Percentiles rank a stretch among this genome's conserved stretches.
Evolutionary conservation across 2,329 filamentous ascomycete genomes (phyloP).

Genomic region (Phaeosphaeria sp.): DNA sequence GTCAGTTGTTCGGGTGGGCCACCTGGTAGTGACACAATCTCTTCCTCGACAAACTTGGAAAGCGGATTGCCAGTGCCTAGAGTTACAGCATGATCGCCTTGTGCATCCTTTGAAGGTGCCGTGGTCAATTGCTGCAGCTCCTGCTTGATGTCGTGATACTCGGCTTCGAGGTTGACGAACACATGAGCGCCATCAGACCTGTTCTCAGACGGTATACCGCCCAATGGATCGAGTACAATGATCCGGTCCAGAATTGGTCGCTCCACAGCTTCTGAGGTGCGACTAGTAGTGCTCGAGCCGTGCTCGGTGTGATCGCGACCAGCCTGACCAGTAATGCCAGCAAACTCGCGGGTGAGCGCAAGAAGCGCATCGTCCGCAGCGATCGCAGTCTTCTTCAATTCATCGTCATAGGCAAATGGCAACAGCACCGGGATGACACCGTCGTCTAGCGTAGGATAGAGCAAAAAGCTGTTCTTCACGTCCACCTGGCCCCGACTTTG

Average conservation of each 20-base stretch:
- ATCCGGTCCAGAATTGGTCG: constrained; percentile 72
- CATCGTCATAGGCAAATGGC: constrained; percentile 65
- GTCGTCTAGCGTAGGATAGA: constrained; percentile 70
- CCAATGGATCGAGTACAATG: constrained; percentile 85
- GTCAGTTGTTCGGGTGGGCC: constrained; percentile 18
- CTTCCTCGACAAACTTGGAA: constrained; percentile 50
- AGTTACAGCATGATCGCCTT: constrained; percentile 12
- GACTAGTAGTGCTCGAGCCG: background rate
- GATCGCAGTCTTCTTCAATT: constrained; percentile 53
- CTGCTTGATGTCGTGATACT: constrained; percentile 72
- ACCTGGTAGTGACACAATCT: constrained; percentile 27
- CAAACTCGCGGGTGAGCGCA: constrained; percentile 77
- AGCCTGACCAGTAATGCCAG: constrained; percentile 62
- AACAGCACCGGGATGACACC: constrained; percentile 75
- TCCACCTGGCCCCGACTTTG: constrained; percentile 46
- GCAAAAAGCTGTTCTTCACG: constrained; percentile 55
- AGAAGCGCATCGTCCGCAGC: constrained; percentile 71
- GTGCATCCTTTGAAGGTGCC: constrained; percentile 15
- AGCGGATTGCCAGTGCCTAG: constrained; percentile 51
- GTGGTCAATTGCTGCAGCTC: constrained; percentile 58
- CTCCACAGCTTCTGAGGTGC: constrained; percentile 31
- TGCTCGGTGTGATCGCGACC: constrained; percentile 2
- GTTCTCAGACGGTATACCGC: constrained; percentile 76
- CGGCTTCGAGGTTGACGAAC: constrained; percentile 93
- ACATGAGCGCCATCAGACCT: constrained; percentile 71